phyloP scores from a whole-genome alignment of 345 rosid species.

The Ceriops zippeliana region DNA sequence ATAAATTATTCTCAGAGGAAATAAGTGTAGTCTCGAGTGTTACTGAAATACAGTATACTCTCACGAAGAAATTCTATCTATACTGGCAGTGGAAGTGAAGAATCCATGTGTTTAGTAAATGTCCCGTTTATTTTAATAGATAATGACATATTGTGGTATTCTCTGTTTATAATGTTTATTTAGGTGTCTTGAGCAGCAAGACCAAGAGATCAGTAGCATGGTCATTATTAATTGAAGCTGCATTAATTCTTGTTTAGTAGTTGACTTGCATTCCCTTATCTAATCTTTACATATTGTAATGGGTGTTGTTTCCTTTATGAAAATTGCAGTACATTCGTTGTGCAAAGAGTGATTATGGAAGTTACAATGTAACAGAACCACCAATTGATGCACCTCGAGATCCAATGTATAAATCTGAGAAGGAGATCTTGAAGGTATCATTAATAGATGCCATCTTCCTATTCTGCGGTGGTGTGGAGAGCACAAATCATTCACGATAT shows the following conservation, averaged over 20 bases:
- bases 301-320: neutral
- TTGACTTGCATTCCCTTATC: neutral
- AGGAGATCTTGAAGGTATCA: constrained; percentile 72
- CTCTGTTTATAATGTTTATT: too few relatives aligned
- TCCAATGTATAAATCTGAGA: constrained; percentile 76
- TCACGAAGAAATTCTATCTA: neutral
- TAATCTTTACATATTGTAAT: neutral
- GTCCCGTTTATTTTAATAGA: too few relatives aligned
- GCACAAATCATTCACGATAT: neutral
- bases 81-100: neutral
- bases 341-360: constrained; percentile 74
- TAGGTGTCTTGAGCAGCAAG: too few relatives aligned
- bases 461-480: neutral
- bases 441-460: neutral
- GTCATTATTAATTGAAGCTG: neutral
- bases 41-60: neutral
- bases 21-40: neutral
- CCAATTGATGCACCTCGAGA: constrained; percentile 90
- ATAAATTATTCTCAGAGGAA: neutral
- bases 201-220: too few relatives aligned
- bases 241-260: neutral
- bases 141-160: too few relatives aligned
- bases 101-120: neutral
- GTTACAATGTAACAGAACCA: constrained; percentile 84
- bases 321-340: constrained; percentile 77